These are phyloP conservation scores for Diaporthe batatas DNA, from an alignment of 2,329 filamentous ascomycete species.

Conservation along the genomic window DNA sequence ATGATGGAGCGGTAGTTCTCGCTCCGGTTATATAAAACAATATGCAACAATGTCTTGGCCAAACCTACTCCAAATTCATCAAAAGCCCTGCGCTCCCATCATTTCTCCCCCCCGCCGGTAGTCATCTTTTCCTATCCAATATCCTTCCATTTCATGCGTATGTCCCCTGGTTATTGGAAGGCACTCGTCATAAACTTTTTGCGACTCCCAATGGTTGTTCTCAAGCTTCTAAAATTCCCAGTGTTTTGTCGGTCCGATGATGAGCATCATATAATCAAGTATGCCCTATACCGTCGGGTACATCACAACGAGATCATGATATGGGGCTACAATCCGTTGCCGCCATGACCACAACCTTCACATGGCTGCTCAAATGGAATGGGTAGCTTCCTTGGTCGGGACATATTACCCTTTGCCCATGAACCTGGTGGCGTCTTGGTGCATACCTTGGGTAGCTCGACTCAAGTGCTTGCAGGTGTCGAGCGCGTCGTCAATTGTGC, in stretches of 20 bases:
- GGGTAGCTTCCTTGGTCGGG: no score
- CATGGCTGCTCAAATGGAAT: background rate
- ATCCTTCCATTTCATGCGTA: background rate
- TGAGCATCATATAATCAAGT: background rate
- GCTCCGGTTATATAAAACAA: background rate
- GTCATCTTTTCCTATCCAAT: background rate
- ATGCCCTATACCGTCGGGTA: no score
- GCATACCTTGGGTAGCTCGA: no score
- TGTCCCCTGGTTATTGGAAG: background rate
- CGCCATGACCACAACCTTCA: background rate
- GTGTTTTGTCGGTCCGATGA: background rate
- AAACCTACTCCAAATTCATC: conserved; percentile 10
- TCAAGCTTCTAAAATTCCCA: background rate
- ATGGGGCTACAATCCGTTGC: background rate
- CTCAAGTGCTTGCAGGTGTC: no score
- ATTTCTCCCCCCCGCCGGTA: background rate
- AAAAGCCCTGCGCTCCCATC: background rate
- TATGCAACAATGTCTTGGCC: conserved; percentile 20
- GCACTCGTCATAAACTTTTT: background rate
- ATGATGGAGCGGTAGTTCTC: background rate
- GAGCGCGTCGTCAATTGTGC: no score
- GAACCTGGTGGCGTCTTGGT: no score
- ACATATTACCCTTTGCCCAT: no score
- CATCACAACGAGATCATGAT: background rate
- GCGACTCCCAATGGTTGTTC: background rate